A percentile compares a stretch with the other conserved stretches of the same genome.
Conservation (phyloP, 1,284 basidiomycete genomes). For the Pseudozyma tsukubaensis region DNA sequence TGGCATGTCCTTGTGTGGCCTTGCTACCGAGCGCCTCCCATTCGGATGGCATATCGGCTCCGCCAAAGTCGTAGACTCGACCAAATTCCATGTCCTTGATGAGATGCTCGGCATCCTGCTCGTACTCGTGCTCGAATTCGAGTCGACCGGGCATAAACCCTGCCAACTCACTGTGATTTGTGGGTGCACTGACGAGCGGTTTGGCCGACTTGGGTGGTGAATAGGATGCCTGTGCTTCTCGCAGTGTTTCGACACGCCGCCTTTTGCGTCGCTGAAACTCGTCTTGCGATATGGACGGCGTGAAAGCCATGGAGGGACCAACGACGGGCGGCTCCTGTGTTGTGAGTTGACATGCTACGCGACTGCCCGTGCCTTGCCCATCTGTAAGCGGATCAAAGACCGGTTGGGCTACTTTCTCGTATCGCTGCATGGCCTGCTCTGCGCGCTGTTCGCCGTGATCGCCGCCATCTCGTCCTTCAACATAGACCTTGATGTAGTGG, state of each 20-base stretch:
- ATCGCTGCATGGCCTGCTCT: conserved; percentile 32
- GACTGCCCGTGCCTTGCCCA: conserved; percentile 45
- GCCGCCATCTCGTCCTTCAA: conserved; percentile 71
- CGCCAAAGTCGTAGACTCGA: conserved; percentile 83
- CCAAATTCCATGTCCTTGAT: conserved; percentile 98
- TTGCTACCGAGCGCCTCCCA: conserved; percentile 60
- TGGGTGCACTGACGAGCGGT: conserved; percentile 89
- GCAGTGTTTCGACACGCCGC: conserved; percentile 61
- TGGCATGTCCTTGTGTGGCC: conserved; percentile 55
- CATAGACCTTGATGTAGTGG: conserved; percentile 87
- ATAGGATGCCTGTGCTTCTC: conserved; percentile 59
- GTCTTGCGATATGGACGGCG: conserved; percentile 52
- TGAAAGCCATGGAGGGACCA: conserved; percentile 59
- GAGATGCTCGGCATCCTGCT: conserved; percentile 89
- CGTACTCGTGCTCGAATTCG: conserved; percentile 96
- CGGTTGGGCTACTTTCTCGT: conserved; percentile 15
- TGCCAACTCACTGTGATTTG: conserved; percentile 86
- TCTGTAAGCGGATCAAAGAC: conserved; percentile 36
- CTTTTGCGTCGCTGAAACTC: conserved; percentile 65
- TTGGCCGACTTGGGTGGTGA: conserved; percentile 71
- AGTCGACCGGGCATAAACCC: conserved; percentile 94
- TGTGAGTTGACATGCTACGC: conserved; percentile 39
- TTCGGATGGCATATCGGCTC: conserved; percentile 72
- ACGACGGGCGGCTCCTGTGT: conserved; percentile 57
- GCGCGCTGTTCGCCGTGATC: conserved; percentile 55